Conservation (phyloP, 306 rosid genomes). For the Hippophae rhamnoides region DNA sequence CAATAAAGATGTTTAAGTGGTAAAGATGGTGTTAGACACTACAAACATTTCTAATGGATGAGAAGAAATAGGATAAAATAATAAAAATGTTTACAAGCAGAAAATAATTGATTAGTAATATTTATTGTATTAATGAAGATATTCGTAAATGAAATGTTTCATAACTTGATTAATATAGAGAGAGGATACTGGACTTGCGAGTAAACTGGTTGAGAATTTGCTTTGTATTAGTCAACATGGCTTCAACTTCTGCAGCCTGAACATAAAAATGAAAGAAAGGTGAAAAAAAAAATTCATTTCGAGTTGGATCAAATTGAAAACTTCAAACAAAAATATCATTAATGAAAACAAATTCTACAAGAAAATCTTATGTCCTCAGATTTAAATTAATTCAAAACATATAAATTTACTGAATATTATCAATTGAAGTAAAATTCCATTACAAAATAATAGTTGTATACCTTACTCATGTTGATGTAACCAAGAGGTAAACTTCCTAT, state of each 20-base stretch:
- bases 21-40: too few relatives aligned
- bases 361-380: neutral
- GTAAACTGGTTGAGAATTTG: slow-evolving; percentile 73
- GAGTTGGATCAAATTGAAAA: neutral
- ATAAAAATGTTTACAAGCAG: too few relatives aligned
- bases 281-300: slow-evolving; percentile 12
- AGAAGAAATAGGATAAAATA: too few relatives aligned
- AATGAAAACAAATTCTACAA: neutral
- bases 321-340: neutral
- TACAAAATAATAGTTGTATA: slow-evolving; percentile 13
- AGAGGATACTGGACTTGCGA: slow-evolving; percentile 71
- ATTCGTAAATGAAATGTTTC: too few relatives aligned
- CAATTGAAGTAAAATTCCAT: too few relatives aligned
- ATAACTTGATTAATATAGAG: slow-evolving; percentile 3
- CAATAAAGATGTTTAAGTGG: neutral
- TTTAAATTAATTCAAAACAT: neutral
- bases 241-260: slow-evolving; percentile 78
- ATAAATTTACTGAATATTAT: too few relatives aligned
- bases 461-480: slow-evolving; percentile 61
- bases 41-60: too few relatives aligned
- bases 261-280: slow-evolving; percentile 16
- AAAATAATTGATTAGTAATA: too few relatives aligned
- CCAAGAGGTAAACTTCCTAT: slow-evolving; percentile 80
- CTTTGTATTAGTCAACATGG: slow-evolving; percentile 68
- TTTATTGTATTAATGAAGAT: too few relatives aligned